Base-by-base conservation (phyloP, 2,329 filamentous ascomycete species). In the Leptographium lundbergii region DNA sequence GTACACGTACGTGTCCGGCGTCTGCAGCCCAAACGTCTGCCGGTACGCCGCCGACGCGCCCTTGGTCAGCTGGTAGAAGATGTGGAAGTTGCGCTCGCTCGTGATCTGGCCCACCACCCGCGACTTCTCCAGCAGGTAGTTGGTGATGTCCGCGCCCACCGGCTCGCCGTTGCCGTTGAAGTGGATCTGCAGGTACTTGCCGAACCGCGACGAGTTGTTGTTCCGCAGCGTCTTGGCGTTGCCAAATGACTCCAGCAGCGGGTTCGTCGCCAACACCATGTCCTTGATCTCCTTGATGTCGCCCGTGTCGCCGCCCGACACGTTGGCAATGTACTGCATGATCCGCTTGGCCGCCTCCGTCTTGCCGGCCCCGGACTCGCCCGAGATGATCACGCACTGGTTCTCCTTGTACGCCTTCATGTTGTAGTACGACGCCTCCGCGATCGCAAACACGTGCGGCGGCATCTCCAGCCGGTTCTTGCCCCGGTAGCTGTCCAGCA, bases 361-460 rank as follows among this genome's bases (percentile, higher is more conserved):
- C 80, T 99, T 99, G 71, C 94, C 94, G 39, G 94, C 94, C 70
- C 94, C 94, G 3, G 94, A 97, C 75, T 99, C 94, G 70, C 94
- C 94, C 5, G 94, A 97, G 67, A 99, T 99, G 73, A 99, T 99
- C 66, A 99, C 92, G 75, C 94, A 97, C 73, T 99, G 94, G 76
- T 97, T 97, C 67, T 97, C 94, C 69, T 90, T 90, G 79, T 99
- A 99, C 54, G 91, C 92, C 73, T 97, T 97, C 94, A 99, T 97
- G 77, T 99, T 97, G 77, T 97, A 97, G 78, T 99, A 99, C 59
- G 91, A 74, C 9, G 92, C 88, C 74, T 99, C 94, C 69, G 94
- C 94, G 68, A 99, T 94, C 62, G 91, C 92, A 72, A 96, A 99
- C 66, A 99, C 94, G 73, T 99, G 94, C 10, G 94, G 94, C 32